Conservation (phyloP, 2,329 filamentous ascomycete species). For the Aureobasidium sp. region DNA sequence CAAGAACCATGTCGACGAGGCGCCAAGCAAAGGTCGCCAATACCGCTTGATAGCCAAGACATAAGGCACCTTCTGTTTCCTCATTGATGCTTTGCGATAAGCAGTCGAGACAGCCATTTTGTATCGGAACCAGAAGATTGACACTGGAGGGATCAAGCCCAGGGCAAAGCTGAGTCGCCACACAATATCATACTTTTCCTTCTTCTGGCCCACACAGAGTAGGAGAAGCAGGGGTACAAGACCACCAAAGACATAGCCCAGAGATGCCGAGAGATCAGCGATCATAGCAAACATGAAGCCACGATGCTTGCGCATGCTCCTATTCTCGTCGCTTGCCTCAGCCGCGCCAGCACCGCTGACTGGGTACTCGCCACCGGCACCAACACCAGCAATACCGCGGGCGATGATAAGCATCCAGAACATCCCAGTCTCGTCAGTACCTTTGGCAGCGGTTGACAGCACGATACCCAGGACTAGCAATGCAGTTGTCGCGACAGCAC, state of each 20-base stretch:
- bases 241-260: slow-evolving; percentile 45
- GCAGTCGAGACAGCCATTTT: slow-evolving; percentile 69
- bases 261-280: slow-evolving; percentile 40
- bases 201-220: slow-evolving; percentile 39
- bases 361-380: slow-evolving; percentile 43
- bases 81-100: slow-evolving; percentile 64
- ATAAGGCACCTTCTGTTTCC: slow-evolving; percentile 38
- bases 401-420: slow-evolving; percentile 38
- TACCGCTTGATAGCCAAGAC: slow-evolving; percentile 54
- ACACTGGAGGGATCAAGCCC: slow-evolving; percentile 63
- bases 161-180: slow-evolving; percentile 78
- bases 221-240: slow-evolving; percentile 39
- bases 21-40: slow-evolving; percentile 58
- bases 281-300: slow-evolving; percentile 52
- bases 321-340: slow-evolving; percentile 46
- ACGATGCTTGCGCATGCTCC: slow-evolving; percentile 35
- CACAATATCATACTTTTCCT: slow-evolving; percentile 40
- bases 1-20: slow-evolving; percentile 72
- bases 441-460: slow-evolving; percentile 21
- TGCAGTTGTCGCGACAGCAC: slow-evolving; percentile 26
- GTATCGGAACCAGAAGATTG: slow-evolving; percentile 60
- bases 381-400: slow-evolving; percentile 37
- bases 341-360: slow-evolving; percentile 41
- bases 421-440: slow-evolving; percentile 23
- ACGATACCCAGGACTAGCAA: slow-evolving; percentile 26